phyloP scores from a whole-genome alignment of 441 rosid species.

The Bocquillonia castaneifolia region DNA sequence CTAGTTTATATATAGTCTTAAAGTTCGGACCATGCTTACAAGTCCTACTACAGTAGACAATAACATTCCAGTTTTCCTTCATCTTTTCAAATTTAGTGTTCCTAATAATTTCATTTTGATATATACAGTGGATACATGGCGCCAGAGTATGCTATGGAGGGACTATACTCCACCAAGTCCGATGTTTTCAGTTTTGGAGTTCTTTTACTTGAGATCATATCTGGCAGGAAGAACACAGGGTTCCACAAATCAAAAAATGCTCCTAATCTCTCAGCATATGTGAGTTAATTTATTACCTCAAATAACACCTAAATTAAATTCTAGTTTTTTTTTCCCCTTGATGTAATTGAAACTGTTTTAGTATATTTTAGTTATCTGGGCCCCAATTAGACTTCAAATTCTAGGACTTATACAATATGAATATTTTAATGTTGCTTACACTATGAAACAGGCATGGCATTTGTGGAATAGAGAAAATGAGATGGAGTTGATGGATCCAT shows the following conservation, averaged over 20 bases:
- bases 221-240: conserved; percentile 30
- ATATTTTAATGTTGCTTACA: not conserved
- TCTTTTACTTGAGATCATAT: conserved; percentile 40
- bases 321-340: too few relatives aligned
- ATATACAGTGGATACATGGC: conserved; percentile 42
- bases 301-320: not conserved
- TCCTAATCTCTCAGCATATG: conserved; percentile 29
- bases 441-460: conserved; percentile 35
- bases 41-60: not conserved
- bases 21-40: not conserved
- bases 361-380: too few relatives aligned
- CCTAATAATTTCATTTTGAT: not conserved
- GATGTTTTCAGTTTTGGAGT: conserved; percentile 51
- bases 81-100: not conserved
- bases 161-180: conserved; percentile 40
- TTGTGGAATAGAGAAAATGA: conserved; percentile 31
- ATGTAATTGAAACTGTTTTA: too few relatives aligned
- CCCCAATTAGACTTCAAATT: too few relatives aligned
- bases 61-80: too few relatives aligned
- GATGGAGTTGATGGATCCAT: conserved; percentile 35
- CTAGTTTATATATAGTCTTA: not conserved
- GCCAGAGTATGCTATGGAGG: conserved; percentile 48
- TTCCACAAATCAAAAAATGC: conserved; percentile 20
- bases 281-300: conserved; percentile 13
- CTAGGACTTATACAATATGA: too few relatives aligned